Evolutionary conservation across 176 grass and related monocot species (phyloP), one percentile per base, ranked within the genome.

Genomic region (Aegilops umbellulata): DNA sequence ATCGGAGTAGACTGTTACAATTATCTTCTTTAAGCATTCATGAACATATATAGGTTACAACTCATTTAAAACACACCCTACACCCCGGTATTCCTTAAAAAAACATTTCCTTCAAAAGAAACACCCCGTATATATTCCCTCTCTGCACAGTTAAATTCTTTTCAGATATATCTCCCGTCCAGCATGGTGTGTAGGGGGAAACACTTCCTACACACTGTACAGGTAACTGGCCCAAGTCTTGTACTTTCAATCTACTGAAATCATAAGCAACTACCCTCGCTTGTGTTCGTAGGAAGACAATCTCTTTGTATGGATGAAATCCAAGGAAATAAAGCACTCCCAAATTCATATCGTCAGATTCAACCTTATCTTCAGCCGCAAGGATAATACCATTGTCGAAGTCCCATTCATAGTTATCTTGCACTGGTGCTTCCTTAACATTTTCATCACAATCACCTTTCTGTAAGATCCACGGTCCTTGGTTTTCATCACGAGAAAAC

Each of bases 331-430:
- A 0, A 55, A 35, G 10, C 4, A 22, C 31, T 10, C 24, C 8
- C 7, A 39, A 39, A 25, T 5, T 3, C 10, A 4, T 2, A 22
- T 36, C 10, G 66, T 3, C 7, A 15, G 0, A 1, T 51, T 20
- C 26, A 57, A 4, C 14, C 46, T 30, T 55, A 6, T 11, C 46
- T 20, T 53, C 26, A 0, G 74, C 10, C 8, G 16, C 46, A 6
- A 76, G 15, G 15, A 76, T 5, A 76, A 20, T 10, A 31, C 25
- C 74, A 22, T 76, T 11, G 27, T 55, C 74, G 8, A 47, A 76
- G 74, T 32, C 42, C 74, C 74, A 76, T 55, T 76, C 74, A 55
- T 22, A 76, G 10, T 76, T 76, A 16, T 55, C 16, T 55, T 76
- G 3, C 46, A 10, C 46, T 30, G 29, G 29, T 30, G 29, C 4